Conservation (phyloP, 306 rosid species). For the Quercus bicolor region DNA sequence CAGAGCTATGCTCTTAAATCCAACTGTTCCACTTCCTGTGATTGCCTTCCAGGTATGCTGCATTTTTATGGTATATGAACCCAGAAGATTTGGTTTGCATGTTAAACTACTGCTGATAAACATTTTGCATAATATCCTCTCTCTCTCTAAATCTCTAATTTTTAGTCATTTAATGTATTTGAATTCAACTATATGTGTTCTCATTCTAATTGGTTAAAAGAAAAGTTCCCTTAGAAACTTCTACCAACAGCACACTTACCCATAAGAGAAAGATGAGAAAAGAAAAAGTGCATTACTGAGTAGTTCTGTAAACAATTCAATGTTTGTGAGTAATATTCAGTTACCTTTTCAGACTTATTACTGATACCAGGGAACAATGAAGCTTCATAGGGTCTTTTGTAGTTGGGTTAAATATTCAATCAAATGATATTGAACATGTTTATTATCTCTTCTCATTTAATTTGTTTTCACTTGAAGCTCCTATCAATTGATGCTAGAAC, state of each 20-base stretch:
- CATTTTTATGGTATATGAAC: constrained; percentile 27
- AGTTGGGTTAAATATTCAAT: no score
- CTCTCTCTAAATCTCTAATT: neutral
- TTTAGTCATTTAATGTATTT: neutral
- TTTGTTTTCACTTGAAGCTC: neutral
- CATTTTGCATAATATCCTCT: neutral
- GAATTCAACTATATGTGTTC: neutral
- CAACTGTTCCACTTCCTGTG: constrained; percentile 84
- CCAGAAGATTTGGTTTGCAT: constrained; percentile 6
- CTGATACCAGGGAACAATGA: no score
- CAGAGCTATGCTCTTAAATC: constrained; percentile 42
- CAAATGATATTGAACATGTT: no score
- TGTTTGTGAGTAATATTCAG: neutral
- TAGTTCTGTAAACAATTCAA: neutral
- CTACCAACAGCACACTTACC: neutral
- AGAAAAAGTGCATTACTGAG: neutral
- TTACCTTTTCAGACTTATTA: no score
- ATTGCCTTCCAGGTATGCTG: constrained; percentile 70
- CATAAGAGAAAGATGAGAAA: neutral
- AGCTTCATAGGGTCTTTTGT: no score
- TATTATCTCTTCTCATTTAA: neutral
- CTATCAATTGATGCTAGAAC: neutral
- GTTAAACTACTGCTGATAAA: neutral
- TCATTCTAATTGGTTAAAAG: neutral
- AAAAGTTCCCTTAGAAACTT: neutral